Evolutionary conservation across 176 grass and related monocot genomes (phyloP).

Genomic region (Themeda triandra): DNA sequence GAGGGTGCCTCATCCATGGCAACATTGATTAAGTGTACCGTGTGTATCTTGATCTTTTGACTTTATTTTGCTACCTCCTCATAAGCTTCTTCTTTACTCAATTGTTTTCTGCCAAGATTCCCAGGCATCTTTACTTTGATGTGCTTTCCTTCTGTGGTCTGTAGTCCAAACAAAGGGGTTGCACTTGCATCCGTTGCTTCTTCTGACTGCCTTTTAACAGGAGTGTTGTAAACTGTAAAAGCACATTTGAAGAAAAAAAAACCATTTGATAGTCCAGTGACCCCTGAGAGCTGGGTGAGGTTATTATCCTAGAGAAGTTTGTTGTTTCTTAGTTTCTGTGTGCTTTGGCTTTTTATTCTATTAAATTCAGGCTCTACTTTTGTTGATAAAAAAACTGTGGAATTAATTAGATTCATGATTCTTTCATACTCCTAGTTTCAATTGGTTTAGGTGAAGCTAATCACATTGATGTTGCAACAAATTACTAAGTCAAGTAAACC

Average conservation of each 20-base stretch:
- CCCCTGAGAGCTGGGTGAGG: neutral
- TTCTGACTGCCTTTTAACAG: slow-evolving; percentile 9
- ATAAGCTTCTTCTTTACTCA: slow-evolving; percentile 33
- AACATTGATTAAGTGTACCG: slow-evolving; percentile 18
- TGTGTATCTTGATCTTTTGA: slow-evolving; percentile 18
- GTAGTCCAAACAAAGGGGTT: slow-evolving; percentile 24
- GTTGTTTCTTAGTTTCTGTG: neutral
- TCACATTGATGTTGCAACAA: neutral
- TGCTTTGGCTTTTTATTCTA: neutral
- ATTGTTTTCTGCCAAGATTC: slow-evolving; percentile 38
- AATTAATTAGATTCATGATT: neutral
- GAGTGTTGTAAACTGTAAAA: neutral
- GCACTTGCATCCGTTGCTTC: neutral
- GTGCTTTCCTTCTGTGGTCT: slow-evolving; percentile 29
- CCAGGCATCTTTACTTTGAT: slow-evolving; percentile 30
- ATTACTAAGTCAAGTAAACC: slow-evolving; percentile 7
- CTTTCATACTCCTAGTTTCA: neutral
- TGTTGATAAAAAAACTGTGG: neutral
- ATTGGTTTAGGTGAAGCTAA: neutral
- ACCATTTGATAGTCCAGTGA: neutral
- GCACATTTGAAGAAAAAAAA: slow-evolving; percentile 12
- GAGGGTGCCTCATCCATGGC: slow-evolving; percentile 12
- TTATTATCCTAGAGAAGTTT: slow-evolving; percentile 3
- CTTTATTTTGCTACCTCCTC: slow-evolving; percentile 20
- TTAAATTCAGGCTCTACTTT: slow-evolving; percentile 15